Evolutionary conservation across 306 rosid species (phyloP).

Genomic region (Coriaria nepalensis): DNA sequence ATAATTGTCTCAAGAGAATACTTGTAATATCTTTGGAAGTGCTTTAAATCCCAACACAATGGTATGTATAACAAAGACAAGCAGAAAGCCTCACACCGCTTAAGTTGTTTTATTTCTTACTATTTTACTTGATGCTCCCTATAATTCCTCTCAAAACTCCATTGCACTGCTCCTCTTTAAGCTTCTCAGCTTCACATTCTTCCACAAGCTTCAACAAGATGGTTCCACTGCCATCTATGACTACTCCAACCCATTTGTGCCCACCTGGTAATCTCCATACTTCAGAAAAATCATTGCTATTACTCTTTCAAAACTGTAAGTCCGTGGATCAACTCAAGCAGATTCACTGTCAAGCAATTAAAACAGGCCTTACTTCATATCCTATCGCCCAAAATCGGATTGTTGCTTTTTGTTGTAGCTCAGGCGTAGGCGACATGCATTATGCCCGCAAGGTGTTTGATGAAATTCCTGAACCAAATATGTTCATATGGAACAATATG

Average conservation of each 20-base stretch:
- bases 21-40: no score
- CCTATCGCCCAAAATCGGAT: slow-evolving; percentile 28
- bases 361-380: slow-evolving; percentile 31
- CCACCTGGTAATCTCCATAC: slow-evolving; percentile 8
- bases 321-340: slow-evolving; percentile 59
- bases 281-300: slow-evolving; percentile 15
- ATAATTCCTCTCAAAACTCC: slow-evolving; percentile 5
- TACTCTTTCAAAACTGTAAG: slow-evolving; percentile 36
- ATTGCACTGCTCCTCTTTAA: slow-evolving; percentile 16
- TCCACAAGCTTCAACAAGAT: slow-evolving; percentile 17
- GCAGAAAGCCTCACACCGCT: background rate
- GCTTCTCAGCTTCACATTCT: slow-evolving; percentile 17
- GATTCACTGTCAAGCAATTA: slow-evolving; percentile 47
- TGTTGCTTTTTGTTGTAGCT: slow-evolving; percentile 30
- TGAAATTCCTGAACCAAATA: slow-evolving; percentile 43
- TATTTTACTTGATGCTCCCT: slow-evolving; percentile 3
- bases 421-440: slow-evolving; percentile 33
- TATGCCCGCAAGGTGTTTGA: slow-evolving; percentile 65
- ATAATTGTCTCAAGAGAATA: no score
- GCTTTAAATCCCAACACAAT: no score
- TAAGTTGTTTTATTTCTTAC: background rate
- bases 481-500: slow-evolving; percentile 60
- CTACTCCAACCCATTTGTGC: slow-evolving; percentile 10
- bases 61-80: background rate
- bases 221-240: slow-evolving; percentile 24